phyloP scores from a whole-genome alignment of 768 basidiomycete species.

The Leccinum obscurum region DNA sequence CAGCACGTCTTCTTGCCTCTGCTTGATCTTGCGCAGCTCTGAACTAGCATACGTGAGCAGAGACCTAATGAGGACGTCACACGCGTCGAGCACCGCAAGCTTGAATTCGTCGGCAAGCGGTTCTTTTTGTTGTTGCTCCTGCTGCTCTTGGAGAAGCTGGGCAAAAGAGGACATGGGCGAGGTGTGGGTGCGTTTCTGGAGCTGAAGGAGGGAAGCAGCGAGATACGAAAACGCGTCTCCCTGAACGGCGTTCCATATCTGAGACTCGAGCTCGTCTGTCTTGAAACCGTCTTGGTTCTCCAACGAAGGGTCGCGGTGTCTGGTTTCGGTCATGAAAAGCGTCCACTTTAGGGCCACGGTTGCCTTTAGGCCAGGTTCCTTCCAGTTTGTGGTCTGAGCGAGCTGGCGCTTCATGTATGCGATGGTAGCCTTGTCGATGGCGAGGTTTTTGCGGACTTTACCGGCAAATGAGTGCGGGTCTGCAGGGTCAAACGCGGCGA shows the following conservation, averaged over 20 bases:
- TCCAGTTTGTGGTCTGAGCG: too few relatives aligned
- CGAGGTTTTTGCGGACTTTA: constrained; percentile 46
- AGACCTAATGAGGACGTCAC: constrained; percentile 53
- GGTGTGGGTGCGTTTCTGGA: constrained; percentile 41
- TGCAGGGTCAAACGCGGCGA: too few relatives aligned
- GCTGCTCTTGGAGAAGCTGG: too few relatives aligned
- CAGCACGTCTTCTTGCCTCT: too few relatives aligned
- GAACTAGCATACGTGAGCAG: too few relatives aligned
- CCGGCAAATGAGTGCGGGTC: constrained; percentile 36
- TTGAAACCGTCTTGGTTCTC: constrained; percentile 66
- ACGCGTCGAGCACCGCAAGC: constrained; percentile 59
- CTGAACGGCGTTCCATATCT: constrained; percentile 82
- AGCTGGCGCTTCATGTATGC: too few relatives aligned
- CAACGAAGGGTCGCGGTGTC: constrained; percentile 54
- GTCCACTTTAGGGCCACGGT: too few relatives aligned
- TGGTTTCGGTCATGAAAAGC: too few relatives aligned
- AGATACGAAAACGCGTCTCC: constrained; percentile 80
- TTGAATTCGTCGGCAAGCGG: constrained; percentile 42
- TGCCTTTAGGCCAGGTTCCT: too few relatives aligned
- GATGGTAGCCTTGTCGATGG: constrained; percentile 45
- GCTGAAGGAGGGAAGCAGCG: constrained; percentile 46
- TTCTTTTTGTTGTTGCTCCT: too few relatives aligned
- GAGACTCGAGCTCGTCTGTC: constrained; percentile 77
- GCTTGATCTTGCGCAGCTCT: too few relatives aligned
- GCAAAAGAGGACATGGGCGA: constrained; percentile 39